phyloP scores from a whole-genome alignment of 78 protist species.

The Protostelium mycophagum region DNA sequence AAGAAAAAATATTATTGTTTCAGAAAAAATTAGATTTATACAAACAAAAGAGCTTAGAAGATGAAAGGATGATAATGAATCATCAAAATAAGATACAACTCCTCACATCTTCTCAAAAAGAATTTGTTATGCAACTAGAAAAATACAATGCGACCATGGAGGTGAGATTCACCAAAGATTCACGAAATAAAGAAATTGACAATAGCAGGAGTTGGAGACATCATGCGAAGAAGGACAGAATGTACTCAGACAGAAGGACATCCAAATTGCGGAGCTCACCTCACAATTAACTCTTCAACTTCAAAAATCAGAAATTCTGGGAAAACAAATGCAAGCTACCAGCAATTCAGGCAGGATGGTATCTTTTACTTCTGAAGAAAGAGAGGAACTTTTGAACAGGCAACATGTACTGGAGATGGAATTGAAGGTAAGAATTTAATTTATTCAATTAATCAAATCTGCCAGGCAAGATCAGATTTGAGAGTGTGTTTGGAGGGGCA shows the following conservation, averaged over 20 bases:
- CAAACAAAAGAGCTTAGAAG: neutral
- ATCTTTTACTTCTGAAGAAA: neutral
- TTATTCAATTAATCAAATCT: neutral
- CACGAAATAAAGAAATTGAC: neutral
- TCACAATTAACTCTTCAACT: neutral
- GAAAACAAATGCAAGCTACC: neutral
- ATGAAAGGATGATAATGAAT: neutral
- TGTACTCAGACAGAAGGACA: neutral
- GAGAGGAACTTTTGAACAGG: neutral
- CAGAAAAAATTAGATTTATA: neutral
- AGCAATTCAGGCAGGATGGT: neutral
- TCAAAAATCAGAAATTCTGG: too few species aligned
- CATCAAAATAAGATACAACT: neutral
- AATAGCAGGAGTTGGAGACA: neutral
- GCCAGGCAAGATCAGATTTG: neutral
- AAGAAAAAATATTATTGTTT: neutral
- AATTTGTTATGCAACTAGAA: neutral
- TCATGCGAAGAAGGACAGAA: neutral
- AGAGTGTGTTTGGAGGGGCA: neutral
- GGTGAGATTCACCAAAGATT: neutral
- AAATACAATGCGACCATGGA: neutral
- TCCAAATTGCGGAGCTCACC: neutral
- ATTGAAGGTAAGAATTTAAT: neutral
- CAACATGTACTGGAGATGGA: neutral
- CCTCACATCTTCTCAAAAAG: neutral